Evolutionary conservation across 169 alveolate species (phyloP).

Genomic region (Plasmodium falciparum): DNA sequence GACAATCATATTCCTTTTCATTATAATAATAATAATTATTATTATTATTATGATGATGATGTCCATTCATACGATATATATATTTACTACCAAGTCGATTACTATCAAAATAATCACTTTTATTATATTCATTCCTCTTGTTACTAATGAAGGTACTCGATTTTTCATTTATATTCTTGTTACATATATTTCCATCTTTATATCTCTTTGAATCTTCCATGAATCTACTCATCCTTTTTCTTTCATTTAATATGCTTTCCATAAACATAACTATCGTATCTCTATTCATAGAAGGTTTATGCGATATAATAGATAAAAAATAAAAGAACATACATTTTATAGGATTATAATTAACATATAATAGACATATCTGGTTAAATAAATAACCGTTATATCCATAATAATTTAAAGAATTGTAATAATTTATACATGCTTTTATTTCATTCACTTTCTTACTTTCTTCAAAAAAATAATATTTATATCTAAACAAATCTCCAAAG

Average conservation of each 20-base stretch:
- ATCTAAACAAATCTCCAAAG: conserved; percentile 48
- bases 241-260: conserved; percentile 28
- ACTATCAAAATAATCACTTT: not conserved
- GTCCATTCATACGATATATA: too few species aligned
- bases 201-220: not conserved
- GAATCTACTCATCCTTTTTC: not conserved
- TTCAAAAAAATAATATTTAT: conserved; percentile 30
- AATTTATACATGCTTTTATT: conserved; percentile 45
- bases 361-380: conserved; percentile 42
- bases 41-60: too few species aligned
- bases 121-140: not conserved
- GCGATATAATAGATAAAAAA: conserved; percentile 48
- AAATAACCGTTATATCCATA: conserved; percentile 41
- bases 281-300: conserved; percentile 29
- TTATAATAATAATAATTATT: too few species aligned
- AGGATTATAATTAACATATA: conserved; percentile 34
- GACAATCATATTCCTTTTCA: too few species aligned
- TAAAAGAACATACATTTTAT: conserved; percentile 35
- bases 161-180: not conserved
- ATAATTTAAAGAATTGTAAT: conserved; percentile 45
- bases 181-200: not conserved
- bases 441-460: conserved; percentile 31
- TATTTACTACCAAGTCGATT: not conserved
- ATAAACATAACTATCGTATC: conserved; percentile 26
- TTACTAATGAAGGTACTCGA: not conserved